Conservation (phyloP, 306 rosid genomes). For the Luffa aegyptiaca region DNA sequence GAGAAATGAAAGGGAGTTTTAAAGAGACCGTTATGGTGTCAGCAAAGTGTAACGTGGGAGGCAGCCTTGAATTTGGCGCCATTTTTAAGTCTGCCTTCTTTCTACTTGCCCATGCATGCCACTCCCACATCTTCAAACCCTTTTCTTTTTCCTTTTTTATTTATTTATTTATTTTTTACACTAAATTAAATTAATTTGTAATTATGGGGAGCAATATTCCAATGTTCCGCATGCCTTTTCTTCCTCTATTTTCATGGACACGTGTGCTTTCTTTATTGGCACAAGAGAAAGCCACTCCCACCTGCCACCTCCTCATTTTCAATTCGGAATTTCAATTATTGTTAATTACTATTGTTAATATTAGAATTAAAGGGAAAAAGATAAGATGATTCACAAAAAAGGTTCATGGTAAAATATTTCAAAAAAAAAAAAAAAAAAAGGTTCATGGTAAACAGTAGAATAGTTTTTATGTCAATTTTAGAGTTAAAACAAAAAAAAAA, state of each 20-base stretch:
- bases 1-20: not conserved
- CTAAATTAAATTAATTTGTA: not conserved
- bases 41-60: constrained; percentile 27
- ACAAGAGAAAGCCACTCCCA: not conserved
- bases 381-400: not conserved
- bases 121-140: not conserved
- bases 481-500: too few species aligned
- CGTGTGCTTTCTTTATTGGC: not conserved
- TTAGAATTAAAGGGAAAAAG: not conserved
- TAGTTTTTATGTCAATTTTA: too few species aligned
- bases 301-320: not conserved
- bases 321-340: not conserved
- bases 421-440: too few species aligned
- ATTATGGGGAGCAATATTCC: not conserved
- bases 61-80: constrained; percentile 29
- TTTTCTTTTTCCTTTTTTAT: not conserved
- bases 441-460: too few species aligned
- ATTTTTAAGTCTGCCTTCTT: not conserved
- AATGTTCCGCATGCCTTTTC: not conserved
- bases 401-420: too few species aligned
- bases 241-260: not conserved
- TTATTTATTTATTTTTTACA: too few species aligned
- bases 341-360: too few species aligned
- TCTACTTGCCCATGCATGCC: constrained; percentile 13
- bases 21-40: constrained; percentile 1